Base-by-base conservation (phyloP, 2,329 filamentous ascomycete species). In the Blumeriella jaapii region DNA sequence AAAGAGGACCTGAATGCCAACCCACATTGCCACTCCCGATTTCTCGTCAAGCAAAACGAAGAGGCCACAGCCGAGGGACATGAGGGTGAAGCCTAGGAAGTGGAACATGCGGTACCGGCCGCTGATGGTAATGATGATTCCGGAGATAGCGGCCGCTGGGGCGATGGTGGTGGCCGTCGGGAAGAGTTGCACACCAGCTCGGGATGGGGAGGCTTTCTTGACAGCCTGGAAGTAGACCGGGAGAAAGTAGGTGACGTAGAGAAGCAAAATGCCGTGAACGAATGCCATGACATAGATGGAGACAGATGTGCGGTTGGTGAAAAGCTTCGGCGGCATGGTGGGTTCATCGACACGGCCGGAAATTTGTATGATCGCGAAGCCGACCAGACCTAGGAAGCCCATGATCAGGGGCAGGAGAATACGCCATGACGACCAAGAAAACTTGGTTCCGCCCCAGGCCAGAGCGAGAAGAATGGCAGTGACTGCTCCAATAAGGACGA, bases 381-480 rank as follows among this genome's bases (percentile, higher is more conserved):
- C 22, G 1, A 15, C 30, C 8, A 82, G 66, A 6, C 69, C 61
- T 19, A 80, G 40, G 24, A 71, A 52, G 71, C 22, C 78, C 71
- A 12, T 82, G 67, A 22, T 83, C 77, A 20, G 74, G 72, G 48
- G 38, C 17, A 43, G 39, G n/a, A 48, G 31, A 1, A 47, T 40
- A 8, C 26, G 38, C 11, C 38, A 27, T 12, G 46, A 49, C 13
- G 17, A 30, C 47, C 46, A 84, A 1, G 84, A 78, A 44, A 71
- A 73, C 18, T 66, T 64, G 35, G 83, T 70, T 31, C 83, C 84
- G 38, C 85, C 86, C 43, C 86, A 82, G 51, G 91, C 79, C 6
- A 93, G 70, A 1, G 83, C 86, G 29, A 93, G 74, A 2, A 93
- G 70, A 47, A 93, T 68, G 80, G 91, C 87, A 16, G 91, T 64